Conservation (phyloP, 257 asterid genomes). For the Nicotiana noctiflora region DNA sequence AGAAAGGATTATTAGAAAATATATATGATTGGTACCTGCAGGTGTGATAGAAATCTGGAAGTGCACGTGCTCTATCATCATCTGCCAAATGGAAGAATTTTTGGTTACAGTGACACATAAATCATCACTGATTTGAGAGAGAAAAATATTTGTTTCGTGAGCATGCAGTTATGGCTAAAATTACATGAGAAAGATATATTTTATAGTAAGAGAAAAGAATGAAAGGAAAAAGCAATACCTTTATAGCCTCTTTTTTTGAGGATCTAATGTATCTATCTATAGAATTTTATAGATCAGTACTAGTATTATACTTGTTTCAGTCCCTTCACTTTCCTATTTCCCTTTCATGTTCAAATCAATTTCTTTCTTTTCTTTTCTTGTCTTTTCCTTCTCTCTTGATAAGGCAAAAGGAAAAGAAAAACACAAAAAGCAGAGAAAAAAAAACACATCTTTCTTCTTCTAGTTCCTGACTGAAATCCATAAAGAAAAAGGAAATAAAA, state of each 20-base stretch:
- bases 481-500: neutral
- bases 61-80: constrained; percentile 39
- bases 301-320: too few species aligned
- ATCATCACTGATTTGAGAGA: constrained; percentile 6
- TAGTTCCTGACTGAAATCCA: constrained; percentile 12
- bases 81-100: constrained; percentile 26
- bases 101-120: constrained; percentile 9
- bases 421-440: constrained; percentile 8
- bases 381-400: constrained; percentile 28
- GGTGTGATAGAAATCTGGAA: constrained; percentile 17
- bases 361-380: neutral
- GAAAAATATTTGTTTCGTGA: neutral
- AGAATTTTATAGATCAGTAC: neutral
- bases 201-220: neutral
- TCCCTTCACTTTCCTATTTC: too few species aligned
- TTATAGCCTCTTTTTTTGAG: neutral
- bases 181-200: neutral
- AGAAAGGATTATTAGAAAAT: neutral
- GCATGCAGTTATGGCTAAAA: neutral
- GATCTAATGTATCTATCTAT: neutral
- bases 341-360: too few species aligned
- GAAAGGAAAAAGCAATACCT: neutral
- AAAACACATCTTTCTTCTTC: constrained; percentile 53
- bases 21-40: constrained; percentile 25
- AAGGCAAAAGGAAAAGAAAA: constrained; percentile 22